Evolutionary conservation across 768 basidiomycete genomes (phyloP).

Genomic region (Mycena haematopus): DNA sequence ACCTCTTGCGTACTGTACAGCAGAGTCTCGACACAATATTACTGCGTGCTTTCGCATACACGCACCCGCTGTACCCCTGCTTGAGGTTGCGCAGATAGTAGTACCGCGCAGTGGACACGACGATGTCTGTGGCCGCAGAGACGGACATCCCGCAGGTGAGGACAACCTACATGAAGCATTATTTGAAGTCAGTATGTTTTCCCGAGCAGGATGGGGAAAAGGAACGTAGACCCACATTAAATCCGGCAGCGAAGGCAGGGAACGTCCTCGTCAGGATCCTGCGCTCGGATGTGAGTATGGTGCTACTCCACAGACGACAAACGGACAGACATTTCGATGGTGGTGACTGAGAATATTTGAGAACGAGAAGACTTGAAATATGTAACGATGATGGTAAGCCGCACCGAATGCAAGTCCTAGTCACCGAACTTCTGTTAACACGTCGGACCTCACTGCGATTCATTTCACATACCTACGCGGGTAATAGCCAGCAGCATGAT

Average conservation of each 20-base stretch:
- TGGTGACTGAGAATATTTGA: constrained; percentile 1
- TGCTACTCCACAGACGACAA: background rate
- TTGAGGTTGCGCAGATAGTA: constrained; percentile 25
- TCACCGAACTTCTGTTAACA: background rate
- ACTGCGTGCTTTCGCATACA: background rate
- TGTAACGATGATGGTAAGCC: background rate
- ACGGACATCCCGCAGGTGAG: constrained; percentile 15
- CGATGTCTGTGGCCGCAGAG: constrained; percentile 24
- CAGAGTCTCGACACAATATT: background rate
- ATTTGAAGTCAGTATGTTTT: background rate
- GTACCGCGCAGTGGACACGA: constrained; percentile 21
- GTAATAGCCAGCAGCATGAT: constrained; percentile 26
- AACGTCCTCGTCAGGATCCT: constrained; percentile 21
- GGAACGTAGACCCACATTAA: constrained; percentile 7
- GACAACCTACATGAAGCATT: background rate
- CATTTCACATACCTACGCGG: constrained; percentile 10
- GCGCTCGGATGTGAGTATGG: background rate
- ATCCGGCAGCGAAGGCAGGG: constrained; percentile 1
- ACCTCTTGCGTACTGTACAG: constrained; percentile 16
- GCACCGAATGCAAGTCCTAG: constrained; percentile 20
- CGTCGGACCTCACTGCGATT: background rate
- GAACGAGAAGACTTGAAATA: too few relatives aligned
- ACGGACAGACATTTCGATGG: constrained; percentile 14
- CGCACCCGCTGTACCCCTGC: constrained; percentile 21
- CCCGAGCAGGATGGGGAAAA: background rate